These are phyloP conservation scores for Carex myosuroides DNA, from an alignment of 176 grass and related monocot species.

Conservation along the genomic window DNA sequence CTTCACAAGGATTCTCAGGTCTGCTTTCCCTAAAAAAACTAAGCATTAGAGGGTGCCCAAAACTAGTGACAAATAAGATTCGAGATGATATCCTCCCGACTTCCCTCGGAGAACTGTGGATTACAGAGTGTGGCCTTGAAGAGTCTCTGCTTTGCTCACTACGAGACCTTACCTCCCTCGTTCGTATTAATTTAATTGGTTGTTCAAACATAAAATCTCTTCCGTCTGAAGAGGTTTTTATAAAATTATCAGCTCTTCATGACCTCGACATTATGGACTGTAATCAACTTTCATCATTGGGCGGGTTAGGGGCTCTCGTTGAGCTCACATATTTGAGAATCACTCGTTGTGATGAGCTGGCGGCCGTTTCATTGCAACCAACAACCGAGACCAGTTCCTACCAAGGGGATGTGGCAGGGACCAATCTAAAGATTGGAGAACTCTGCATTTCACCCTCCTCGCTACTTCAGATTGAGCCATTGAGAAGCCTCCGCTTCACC, in stretches of 20 bases:
- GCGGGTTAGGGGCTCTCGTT: conserved; percentile 11
- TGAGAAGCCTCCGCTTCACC: background rate
- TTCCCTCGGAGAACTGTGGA: conserved; percentile 15
- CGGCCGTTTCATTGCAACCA: background rate
- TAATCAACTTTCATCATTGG: conserved; percentile 14
- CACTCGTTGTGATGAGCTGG: conserved; percentile 5
- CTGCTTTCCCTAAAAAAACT: background rate
- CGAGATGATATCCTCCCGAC: background rate
- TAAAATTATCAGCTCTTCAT: conserved; percentile 1
- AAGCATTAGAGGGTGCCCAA: conserved; percentile 9
- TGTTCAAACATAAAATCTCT: conserved; percentile 15
- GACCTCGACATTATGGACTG: background rate
- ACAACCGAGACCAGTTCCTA: background rate
- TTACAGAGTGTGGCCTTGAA: conserved; percentile 3
- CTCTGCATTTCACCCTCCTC: conserved; percentile 10
- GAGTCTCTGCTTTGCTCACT: background rate
- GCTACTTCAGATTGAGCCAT: background rate
- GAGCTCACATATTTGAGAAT: conserved; percentile 21
- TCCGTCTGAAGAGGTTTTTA: conserved; percentile 23
- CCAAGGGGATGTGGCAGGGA: background rate
- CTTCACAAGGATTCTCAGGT: background rate
- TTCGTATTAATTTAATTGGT: background rate
- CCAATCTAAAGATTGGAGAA: background rate
- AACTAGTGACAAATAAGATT: background rate
- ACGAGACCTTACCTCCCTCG: background rate